Percentiles rank a stretch among this genome's conserved stretches.
phyloP scores from a whole-genome alignment of 2,329 filamentous ascomycete species.

The Fusarium domesticum region DNA sequence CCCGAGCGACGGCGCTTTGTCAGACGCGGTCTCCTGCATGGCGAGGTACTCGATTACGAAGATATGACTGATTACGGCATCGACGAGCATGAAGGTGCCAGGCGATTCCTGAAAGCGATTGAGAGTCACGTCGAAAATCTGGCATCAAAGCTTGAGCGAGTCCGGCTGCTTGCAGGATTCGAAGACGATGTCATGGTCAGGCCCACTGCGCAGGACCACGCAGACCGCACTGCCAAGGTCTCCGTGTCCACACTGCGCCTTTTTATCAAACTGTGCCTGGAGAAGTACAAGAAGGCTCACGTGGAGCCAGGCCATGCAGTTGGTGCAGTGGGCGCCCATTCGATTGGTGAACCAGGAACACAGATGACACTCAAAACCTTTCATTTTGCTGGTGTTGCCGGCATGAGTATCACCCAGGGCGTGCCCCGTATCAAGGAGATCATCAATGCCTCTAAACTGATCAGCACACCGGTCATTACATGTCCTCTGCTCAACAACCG shows the following conservation, averaged over 20 bases:
- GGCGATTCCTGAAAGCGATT: conserved; percentile 78
- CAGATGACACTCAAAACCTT: conserved; percentile 99
- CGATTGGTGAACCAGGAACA: conserved; percentile 95
- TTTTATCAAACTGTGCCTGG: conserved; percentile 79
- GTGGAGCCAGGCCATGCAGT: conserved; percentile 95
- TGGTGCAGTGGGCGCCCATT: conserved; percentile 93
- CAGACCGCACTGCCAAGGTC: conserved; percentile 78
- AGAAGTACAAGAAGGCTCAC: conserved; percentile 86
- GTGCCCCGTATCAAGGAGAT: conserved; percentile 99
- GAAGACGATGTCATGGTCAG: conserved; percentile 30
- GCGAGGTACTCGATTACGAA: conserved; percentile 63
- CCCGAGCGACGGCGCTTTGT: conserved; percentile 64
- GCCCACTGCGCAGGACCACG: conserved; percentile 38
- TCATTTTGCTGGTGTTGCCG: conserved; percentile 99
- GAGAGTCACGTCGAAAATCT: conserved; percentile 65
- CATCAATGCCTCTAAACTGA: conserved; percentile 93
- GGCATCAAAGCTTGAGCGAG: conserved; percentile 58
- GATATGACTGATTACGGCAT: conserved; percentile 67
- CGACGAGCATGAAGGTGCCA: conserved; percentile 77
- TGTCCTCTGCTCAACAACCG: conserved; percentile 77
- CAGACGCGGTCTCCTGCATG: conserved; percentile 59
- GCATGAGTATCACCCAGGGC: conserved; percentile 99
- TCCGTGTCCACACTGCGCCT: conserved; percentile 68
- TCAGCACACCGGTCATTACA: conserved; percentile 90
- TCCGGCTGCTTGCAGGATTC: conserved; percentile 51